A percentile compares a stretch with the other conserved stretches of the same genome.
These are phyloP conservation scores for Ceratocystis cacaofunesta DNA, from an alignment of 2,329 filamentous ascomycete species.

Conservation along the genomic window DNA sequence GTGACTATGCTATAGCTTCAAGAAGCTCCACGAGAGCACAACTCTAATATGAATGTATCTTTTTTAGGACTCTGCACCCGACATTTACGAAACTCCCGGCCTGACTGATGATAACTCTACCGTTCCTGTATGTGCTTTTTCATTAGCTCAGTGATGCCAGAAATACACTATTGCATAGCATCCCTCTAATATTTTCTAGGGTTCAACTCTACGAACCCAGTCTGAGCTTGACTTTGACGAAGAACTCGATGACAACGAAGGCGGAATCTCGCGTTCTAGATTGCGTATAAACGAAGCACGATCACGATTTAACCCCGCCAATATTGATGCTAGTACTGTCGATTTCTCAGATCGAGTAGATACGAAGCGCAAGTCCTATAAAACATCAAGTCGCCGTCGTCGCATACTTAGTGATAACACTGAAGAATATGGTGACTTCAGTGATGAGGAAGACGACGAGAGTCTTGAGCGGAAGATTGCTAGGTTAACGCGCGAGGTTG, in stretches of 20 bases:
- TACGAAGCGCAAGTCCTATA: conserved; percentile 71
- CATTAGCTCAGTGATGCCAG: background rate
- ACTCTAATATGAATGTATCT: background rate
- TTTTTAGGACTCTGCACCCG: conserved; percentile 68
- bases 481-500: conserved; percentile 66
- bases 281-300: conserved; percentile 68
- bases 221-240: conserved; percentile 50
- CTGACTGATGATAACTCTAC: conserved; percentile 83
- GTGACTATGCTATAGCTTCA: conserved; percentile 14
- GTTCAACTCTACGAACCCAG: conserved; percentile 39
- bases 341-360: conserved; percentile 85
- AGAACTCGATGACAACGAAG: conserved; percentile 45
- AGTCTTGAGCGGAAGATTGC: conserved; percentile 65
- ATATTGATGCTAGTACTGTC: conserved; percentile 60
- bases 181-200: conserved; percentile 25
- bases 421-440: conserved; percentile 57
- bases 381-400: conserved; percentile 52
- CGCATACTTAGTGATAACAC: conserved; percentile 48
- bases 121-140: conserved; percentile 45
- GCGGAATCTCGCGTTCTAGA: conserved; percentile 59
- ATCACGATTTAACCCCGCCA: conserved; percentile 58
- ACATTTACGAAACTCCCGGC: conserved; percentile 93
- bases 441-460: conserved; percentile 56
- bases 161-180: background rate
- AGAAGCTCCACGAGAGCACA: conserved; percentile 18